Evolutionary conservation across 2,329 filamentous ascomycete species (phyloP), one percentile per base, ranked within the genome.

Genomic region (Ophiostoma australiae): DNA sequence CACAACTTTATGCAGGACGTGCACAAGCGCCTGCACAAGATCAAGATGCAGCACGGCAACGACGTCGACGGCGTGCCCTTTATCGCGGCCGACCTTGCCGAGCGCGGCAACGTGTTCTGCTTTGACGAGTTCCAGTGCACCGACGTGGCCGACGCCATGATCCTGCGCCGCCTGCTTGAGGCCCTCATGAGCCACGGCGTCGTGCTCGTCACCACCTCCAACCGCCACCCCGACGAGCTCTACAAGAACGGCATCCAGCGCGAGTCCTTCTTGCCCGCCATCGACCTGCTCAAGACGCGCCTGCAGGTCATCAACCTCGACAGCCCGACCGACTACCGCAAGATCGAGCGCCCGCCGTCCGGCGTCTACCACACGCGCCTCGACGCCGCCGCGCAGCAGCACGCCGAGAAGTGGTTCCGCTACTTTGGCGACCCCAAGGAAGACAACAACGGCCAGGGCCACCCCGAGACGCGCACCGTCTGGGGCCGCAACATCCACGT

Each of bases 1-100:
- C 93, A 98, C 83, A 97, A 97, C 80, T 99, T 99, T 83, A 99
- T 99, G 95, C 95, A 98, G 80, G 92, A 97, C 79, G 91, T 98
- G 68, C 95, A 99, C 82, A 93, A 90, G 79, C 87, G 94, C 73
- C 83, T 98, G 76, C 95, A 98, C 82, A 89, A 88, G 78, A 90
- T 97, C 81, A 97, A 97, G 83, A 90, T 95, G 86, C 83, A 89
- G 76, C 88, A 97, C 79, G 95, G 95, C 39, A 93, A 89, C 78
- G 93, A 97, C 75, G 86, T 97, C 55, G 95, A 99, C 79, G 92
- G 89, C 0, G 87, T 98, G 65, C 94, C 94, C 0, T 95, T 96
- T 78, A 90, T 98, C 23, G 94, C 94, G 1, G 95, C 94, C n/a
- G 91, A 95, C 77, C 95, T 99, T 78, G 95, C 95, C 7, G 88